Conservation (phyloP, 768 basidiomycete genomes). For the Kondoa subrosea region DNA sequence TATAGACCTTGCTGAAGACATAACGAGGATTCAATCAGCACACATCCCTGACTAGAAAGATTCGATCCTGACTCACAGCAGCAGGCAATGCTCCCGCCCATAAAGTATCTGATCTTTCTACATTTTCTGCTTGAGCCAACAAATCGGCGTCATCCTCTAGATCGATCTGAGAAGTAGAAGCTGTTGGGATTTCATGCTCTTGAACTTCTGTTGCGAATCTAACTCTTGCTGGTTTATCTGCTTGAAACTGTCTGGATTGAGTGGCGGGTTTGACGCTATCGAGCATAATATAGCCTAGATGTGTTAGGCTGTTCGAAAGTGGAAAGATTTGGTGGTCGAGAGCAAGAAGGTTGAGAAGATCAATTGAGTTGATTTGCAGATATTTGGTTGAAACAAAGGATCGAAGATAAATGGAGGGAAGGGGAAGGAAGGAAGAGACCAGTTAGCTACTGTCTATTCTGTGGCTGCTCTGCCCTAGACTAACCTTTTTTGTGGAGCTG, state of each 20-base stretch:
- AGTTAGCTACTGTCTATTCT: too few relatives aligned
- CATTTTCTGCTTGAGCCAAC: background rate
- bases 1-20: slow-evolving; percentile 8
- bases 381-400: background rate
- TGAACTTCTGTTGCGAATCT: background rate
- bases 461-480: too few relatives aligned
- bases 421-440: too few relatives aligned
- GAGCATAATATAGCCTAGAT: background rate
- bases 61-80: background rate
- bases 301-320: background rate
- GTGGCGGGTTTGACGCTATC: background rate
- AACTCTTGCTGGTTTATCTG: background rate
- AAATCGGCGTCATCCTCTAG: background rate
- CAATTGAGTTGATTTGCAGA: background rate
- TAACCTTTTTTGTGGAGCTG: too few relatives aligned
- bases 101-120: background rate
- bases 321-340: background rate
- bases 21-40: background rate
- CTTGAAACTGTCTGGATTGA: background rate
- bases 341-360: background rate
- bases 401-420: background rate
- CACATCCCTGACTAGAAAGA: background rate
- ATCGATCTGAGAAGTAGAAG: background rate
- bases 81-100: slow-evolving; percentile 11
- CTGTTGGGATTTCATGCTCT: background rate